A percentile compares a stretch with the other conserved stretches of the same genome.
Evolutionary conservation across 495 filamentous ascomycete species (phyloP).

Genomic region (Aspergillus cristatus): DNA sequence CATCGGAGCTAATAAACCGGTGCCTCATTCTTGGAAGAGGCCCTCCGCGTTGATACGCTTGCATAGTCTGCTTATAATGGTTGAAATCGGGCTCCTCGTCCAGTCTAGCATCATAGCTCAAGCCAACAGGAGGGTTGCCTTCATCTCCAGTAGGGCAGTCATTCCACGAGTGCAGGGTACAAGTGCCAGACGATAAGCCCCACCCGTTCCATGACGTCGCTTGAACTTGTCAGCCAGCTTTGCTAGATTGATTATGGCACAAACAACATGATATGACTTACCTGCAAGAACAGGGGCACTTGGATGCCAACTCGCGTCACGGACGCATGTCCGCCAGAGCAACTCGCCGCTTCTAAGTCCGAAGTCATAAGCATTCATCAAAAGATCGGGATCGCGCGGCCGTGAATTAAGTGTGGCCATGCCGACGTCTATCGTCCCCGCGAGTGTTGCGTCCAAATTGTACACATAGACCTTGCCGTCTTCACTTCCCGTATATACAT

Average conservation of each 20-base stretch:
- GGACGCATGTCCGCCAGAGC: conserved; percentile 70
- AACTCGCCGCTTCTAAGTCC: conserved; percentile 28
- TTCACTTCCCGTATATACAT: conserved; percentile 83
- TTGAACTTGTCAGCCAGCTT: conserved; percentile 22
- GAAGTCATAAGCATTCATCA: conserved; percentile 27
- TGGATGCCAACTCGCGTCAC: conserved; percentile 95
- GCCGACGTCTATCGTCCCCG: conserved; percentile 68
- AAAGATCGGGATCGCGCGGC: conserved; percentile 41
- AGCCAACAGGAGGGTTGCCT: conserved; percentile 50
- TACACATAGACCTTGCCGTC: conserved; percentile 87
- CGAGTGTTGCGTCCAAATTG: conserved; percentile 89
- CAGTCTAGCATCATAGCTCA: conserved; percentile 49
- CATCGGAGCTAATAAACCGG: too few species aligned
- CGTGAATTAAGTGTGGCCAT: conserved; percentile 51
- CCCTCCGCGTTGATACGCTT: conserved; percentile 4
- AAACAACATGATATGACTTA: conserved; percentile 29
- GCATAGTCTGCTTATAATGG: conserved; percentile 14
- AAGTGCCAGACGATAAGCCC: conserved; percentile 59
- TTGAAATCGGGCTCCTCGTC: conserved; percentile 22
- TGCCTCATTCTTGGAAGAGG: too few species aligned
- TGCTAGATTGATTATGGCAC: neutral
- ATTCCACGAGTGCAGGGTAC: conserved; percentile 69
- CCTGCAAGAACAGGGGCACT: conserved; percentile 80
- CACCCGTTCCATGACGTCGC: conserved; percentile 76
- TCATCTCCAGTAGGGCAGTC: conserved; percentile 56